Percentiles rank a stretch among this genome's conserved stretches.
Evolutionary conservation across 139 green algal species (phyloP).

Genomic region (Picochlorum costavermella): DNA sequence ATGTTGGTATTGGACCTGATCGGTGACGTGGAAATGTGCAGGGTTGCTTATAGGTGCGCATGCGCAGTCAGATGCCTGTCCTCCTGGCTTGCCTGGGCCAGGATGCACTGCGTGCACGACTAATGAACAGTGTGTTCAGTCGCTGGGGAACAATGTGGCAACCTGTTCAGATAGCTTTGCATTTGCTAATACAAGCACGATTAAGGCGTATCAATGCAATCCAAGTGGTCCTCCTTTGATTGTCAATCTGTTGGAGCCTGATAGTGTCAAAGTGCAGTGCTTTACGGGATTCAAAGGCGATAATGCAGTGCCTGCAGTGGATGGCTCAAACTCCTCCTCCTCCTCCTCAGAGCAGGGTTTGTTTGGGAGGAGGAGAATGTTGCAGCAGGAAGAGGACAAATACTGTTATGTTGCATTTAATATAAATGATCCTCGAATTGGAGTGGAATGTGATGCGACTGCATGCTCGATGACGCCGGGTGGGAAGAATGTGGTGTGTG

Average conservation of each 20-base stretch:
- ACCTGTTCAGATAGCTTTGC: conserved; percentile 32
- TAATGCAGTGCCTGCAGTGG: background rate
- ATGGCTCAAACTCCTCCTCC: background rate
- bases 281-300: background rate
- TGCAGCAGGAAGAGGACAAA: background rate
- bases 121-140: conserved; percentile 21
- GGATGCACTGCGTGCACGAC: conserved; percentile 30
- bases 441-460: conserved; percentile 1
- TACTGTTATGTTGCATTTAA: conserved; percentile 13
- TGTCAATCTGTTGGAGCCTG: background rate
- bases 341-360: background rate
- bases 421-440: conserved; percentile 2
- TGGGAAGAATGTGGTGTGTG: conserved; percentile 8
- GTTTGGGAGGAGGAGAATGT: background rate
- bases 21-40: too few species aligned
- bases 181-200: conserved; percentile 19
- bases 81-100: conserved; percentile 6
- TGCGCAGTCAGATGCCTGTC: too few species aligned
- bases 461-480: conserved; percentile 1
- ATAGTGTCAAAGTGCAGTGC: conserved; percentile 9
- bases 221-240: conserved; percentile 2
- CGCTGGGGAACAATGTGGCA: conserved; percentile 14
- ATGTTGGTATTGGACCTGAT: too few species aligned
- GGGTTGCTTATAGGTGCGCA: too few species aligned
- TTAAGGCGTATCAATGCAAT: conserved; percentile 34